phyloP scores from a whole-genome alignment of 495 filamentous ascomycete genomes.

The Hypoxylon fragiforme region DNA sequence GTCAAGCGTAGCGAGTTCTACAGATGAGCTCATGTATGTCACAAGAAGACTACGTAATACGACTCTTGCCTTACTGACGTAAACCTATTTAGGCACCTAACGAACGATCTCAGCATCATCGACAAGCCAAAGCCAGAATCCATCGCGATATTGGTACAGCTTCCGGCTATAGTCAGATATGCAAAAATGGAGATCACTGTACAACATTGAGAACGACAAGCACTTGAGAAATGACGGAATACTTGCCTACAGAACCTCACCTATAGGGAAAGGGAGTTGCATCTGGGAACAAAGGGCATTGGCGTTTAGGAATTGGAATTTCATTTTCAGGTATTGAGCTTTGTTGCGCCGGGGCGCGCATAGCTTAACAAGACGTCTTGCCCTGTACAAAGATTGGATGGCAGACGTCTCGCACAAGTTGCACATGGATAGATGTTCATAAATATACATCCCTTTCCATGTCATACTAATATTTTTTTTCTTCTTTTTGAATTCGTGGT shows the following conservation, averaged over 20 bases:
- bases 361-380: no score
- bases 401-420: constrained; percentile 1
- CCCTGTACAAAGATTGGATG: background rate
- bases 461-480: background rate
- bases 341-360: no score
- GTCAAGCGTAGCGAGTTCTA: constrained; percentile 98
- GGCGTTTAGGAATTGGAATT: constrained; percentile 20
- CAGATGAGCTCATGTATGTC: constrained; percentile 55
- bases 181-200: background rate
- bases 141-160: background rate
- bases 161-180: background rate
- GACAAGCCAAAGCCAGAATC: background rate
- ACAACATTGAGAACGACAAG: background rate
- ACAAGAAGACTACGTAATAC: background rate
- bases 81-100: background rate
- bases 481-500: constrained; percentile 2
- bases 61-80: no score
- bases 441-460: background rate
- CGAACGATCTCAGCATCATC: background rate
- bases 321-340: background rate
- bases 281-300: constrained; percentile 7
- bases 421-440: background rate
- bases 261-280: background rate
- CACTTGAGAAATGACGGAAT: background rate
- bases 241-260: background rate